These are phyloP conservation scores for Termitomyces sp. DNA, from an alignment of 768 basidiomycete species.

Conservation along the genomic window DNA sequence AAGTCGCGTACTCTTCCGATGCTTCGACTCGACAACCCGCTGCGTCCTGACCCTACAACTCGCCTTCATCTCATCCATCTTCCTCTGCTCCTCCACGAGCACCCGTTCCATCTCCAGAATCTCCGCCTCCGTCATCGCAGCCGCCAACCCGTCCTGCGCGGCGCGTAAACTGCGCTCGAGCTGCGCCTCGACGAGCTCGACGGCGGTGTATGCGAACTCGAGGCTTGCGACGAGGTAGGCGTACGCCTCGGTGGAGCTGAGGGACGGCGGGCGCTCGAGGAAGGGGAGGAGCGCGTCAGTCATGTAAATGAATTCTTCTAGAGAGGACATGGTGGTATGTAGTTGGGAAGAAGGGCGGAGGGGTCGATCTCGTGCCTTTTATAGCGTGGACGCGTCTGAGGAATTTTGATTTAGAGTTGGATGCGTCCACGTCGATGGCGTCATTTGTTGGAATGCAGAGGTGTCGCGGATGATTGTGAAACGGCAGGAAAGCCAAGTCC, in stretches of 20 bases:
- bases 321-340: constrained; percentile 7
- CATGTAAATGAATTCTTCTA: constrained; percentile 9
- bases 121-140: constrained; percentile 5
- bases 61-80: constrained; percentile 15
- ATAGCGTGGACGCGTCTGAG: neutral
- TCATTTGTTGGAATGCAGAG: too few relatives aligned
- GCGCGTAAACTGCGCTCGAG: constrained; percentile 12
- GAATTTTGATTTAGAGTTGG: neutral
- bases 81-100: constrained; percentile 10
- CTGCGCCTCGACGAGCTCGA: constrained; percentile 14
- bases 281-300: constrained; percentile 11
- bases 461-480: too few relatives aligned
- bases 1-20: neutral
- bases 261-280: constrained; percentile 7
- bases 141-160: constrained; percentile 6
- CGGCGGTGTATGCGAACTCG: constrained; percentile 15
- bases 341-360: neutral
- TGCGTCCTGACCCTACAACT: constrained; percentile 1
- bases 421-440: too few relatives aligned
- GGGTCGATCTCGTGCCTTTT: neutral
- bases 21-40: neutral
- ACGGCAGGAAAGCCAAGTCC: too few relatives aligned
- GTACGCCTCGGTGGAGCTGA: constrained; percentile 2
- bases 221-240: constrained; percentile 11
- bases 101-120: constrained; percentile 10